Evolutionary conservation across 805 yeast genomes (phyloP).

Genomic region (Candida ovalis): DNA sequence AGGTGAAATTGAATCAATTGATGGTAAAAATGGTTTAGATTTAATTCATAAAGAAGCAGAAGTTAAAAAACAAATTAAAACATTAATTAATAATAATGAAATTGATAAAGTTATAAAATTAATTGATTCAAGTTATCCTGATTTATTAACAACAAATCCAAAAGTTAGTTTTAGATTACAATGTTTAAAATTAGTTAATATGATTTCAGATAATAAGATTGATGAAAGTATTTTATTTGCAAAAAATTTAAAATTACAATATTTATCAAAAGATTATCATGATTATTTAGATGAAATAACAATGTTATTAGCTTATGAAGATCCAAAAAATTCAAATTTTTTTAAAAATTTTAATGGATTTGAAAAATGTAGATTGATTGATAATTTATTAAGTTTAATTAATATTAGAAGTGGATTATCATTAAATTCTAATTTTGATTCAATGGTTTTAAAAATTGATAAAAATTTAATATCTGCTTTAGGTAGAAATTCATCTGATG

Average conservation of each 20-base stretch:
- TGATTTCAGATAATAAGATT: constrained; percentile 28
- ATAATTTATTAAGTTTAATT: constrained; percentile 38
- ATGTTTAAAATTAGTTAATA: constrained; percentile 40
- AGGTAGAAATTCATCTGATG: constrained; percentile 23
- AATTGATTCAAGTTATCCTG: constrained; percentile 37
- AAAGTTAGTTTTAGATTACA: constrained; percentile 38
- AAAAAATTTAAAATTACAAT: constrained; percentile 32
- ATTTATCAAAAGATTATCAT: constrained; percentile 29
- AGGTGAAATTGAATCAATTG: constrained; percentile 25
- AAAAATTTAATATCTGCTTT: constrained; percentile 9
- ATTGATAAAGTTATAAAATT: constrained; percentile 40
- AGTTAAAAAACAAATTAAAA: constrained; percentile 40
- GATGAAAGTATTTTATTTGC: constrained; percentile 38
- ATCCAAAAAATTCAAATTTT: constrained; percentile 38
- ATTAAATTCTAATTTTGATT: constrained; percentile 21
- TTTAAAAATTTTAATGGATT: constrained; percentile 34
- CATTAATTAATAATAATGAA: constrained; percentile 38
- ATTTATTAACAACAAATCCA: constrained; percentile 30
- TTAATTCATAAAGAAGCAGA: constrained; percentile 33
- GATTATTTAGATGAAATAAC: constrained; percentile 43
- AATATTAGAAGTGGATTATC: constrained; percentile 13
- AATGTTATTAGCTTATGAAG: constrained; percentile 48
- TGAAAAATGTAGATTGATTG: constrained; percentile 37
- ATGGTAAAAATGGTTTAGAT: constrained; percentile 32
- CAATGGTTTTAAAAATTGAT: constrained; percentile 20